A percentile compares a stretch with the other conserved stretches of the same genome.
Conservation (phyloP, 106 monocot genomes). For the Gastrodia elata region DNA sequence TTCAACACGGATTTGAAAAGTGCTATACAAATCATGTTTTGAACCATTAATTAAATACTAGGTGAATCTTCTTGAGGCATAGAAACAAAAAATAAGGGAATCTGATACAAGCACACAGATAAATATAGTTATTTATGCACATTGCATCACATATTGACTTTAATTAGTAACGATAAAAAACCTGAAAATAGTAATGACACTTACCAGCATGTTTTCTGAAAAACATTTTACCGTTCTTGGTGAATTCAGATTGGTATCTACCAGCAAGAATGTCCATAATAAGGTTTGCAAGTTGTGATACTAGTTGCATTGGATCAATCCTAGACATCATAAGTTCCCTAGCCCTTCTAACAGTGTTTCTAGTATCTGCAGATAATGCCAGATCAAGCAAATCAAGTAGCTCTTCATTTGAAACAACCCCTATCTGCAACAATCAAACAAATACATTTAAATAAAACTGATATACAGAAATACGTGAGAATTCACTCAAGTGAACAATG, state of each 20-base stretch:
- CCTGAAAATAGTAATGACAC: background rate
- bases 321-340: conserved; percentile 85
- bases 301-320: conserved; percentile 89
- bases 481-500: background rate
- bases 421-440: conserved; percentile 47
- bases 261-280: conserved; percentile 97
- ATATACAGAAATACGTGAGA: background rate
- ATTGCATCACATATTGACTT: background rate
- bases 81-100: background rate
- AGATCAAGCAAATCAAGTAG: conserved; percentile 74
- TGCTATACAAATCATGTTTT: too few relatives aligned
- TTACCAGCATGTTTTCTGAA: conserved; percentile 51
- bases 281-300: conserved; percentile 92
- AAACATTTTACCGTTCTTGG: conserved; percentile 41
- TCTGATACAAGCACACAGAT: background rate
- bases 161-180: background rate
- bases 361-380: conserved; percentile 80
- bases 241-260: conserved; percentile 33
- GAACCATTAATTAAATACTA: too few relatives aligned
- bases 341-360: conserved; percentile 77
- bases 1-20: too few relatives aligned
- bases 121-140: background rate
- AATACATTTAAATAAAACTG: background rate
- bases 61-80: too few relatives aligned
- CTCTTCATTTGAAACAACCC: conserved; percentile 87